Conservation (phyloP, 2,329 filamentous ascomycete species). For the Clarireedia monteithiana region DNA sequence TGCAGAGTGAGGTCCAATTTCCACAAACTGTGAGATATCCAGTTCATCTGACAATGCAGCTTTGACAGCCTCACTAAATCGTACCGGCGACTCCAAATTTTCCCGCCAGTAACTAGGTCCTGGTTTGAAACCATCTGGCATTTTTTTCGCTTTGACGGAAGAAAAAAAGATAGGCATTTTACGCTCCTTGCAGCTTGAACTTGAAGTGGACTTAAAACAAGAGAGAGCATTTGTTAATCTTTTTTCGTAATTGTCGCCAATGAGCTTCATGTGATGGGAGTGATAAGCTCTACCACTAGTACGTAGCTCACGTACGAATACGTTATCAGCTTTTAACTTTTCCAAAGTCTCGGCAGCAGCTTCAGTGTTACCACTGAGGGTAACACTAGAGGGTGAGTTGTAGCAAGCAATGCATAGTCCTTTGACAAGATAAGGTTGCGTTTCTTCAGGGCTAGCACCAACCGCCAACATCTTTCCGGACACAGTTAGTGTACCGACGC, state of each 20-base stretch:
- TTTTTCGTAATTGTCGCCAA: conserved; percentile 6
- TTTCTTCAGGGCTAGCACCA: conserved; percentile 7
- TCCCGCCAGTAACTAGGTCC: conserved; percentile 11
- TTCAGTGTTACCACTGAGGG: conserved; percentile 15
- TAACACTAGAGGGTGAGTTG: conserved; percentile 20
- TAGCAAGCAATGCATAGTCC: conserved; percentile 20
- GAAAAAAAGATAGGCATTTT: not conserved
- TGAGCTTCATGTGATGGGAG: conserved; percentile 8
- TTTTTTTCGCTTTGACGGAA: not conserved
- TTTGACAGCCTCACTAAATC: conserved; percentile 6
- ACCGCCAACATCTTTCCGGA: conserved; percentile 14
- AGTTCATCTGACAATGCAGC: not conserved
- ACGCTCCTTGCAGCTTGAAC: not conserved
- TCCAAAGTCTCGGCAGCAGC: not conserved
- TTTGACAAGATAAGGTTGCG: not conserved
- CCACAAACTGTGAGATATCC: conserved; percentile 3
- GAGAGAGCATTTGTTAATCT: not conserved
- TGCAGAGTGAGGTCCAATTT: conserved; percentile 15
- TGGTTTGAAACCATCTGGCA: not conserved
- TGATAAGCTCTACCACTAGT: conserved; percentile 13
- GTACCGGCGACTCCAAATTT: conserved; percentile 13
- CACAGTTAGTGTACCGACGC: not conserved
- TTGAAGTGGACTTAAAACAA: not conserved
- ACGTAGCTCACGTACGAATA: conserved; percentile 10
- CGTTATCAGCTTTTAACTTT: conserved; percentile 12